Percentiles rank a stretch among this genome's conserved stretches.
phyloP scores from a whole-genome alignment of 192 early-diverging fungal species.

The Coemansia sp. region DNA sequence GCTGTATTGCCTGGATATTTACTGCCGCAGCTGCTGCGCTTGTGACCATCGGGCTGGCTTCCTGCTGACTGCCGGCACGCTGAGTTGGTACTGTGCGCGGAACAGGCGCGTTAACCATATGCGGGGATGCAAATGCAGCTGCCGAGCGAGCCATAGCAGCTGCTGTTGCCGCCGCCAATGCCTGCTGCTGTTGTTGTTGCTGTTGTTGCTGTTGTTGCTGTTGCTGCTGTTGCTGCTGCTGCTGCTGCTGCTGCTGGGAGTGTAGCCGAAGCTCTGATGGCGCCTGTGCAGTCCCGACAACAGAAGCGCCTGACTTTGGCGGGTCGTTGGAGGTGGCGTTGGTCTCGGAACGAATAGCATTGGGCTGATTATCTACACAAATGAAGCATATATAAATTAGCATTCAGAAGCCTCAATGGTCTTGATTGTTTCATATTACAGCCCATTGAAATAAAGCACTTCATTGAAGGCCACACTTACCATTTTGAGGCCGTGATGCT shows the following conservation, averaged over 20 bases:
- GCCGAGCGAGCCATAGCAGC: background rate
- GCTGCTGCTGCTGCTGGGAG: background rate
- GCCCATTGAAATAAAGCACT: no score
- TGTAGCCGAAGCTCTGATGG: background rate
- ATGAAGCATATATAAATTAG: slow-evolving; percentile 4
- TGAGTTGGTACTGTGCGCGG: slow-evolving; percentile 38
- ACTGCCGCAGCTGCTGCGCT: background rate
- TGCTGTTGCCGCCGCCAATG: background rate
- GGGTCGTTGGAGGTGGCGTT: background rate
- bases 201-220: slow-evolving; percentile 1
- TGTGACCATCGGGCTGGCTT: background rate
- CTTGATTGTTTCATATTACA: no score
- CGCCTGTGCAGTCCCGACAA: background rate
- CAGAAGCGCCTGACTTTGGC: background rate
- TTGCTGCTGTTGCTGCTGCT: slow-evolving; percentile 11
- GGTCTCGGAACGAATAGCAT: background rate
- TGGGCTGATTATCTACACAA: slow-evolving; percentile 19
- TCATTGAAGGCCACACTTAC: no score
- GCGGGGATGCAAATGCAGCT: slow-evolving; percentile 23
- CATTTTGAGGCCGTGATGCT: background rate
- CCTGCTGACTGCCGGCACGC: slow-evolving; percentile 15
- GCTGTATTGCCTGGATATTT: slow-evolving; percentile 26
- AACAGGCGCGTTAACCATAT: slow-evolving; percentile 11
- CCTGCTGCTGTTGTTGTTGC: slow-evolving; percentile 9
- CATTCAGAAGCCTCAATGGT: background rate